These are phyloP conservation scores for Solanum habrochaites DNA, from an alignment of 257 asterid species.

Conservation along the genomic window DNA sequence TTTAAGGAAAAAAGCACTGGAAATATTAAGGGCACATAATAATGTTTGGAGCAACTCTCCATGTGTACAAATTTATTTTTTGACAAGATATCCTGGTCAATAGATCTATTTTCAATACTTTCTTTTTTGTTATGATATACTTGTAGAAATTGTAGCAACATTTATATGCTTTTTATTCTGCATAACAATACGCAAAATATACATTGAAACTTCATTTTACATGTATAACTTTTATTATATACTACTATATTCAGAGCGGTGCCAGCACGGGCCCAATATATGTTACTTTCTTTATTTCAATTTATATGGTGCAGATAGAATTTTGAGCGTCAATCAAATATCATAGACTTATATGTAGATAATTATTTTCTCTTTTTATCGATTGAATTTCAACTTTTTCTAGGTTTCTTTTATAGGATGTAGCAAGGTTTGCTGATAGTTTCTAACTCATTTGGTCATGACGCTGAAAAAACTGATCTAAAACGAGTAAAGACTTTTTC, in stretches of 20 bases:
- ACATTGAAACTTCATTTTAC: not conserved
- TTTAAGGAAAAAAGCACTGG: conserved; percentile 68
- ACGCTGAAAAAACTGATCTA: not conserved
- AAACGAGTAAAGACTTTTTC: not conserved
- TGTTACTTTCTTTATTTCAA: too few relatives aligned
- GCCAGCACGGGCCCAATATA: not conserved
- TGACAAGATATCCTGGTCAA: conserved; percentile 38
- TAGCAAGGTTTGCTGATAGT: not conserved
- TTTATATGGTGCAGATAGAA: not conserved
- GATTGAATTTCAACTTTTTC: not conserved
- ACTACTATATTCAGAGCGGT: not conserved
- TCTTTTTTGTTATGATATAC: not conserved
- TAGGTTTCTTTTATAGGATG: not conserved
- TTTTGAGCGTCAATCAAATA: not conserved
- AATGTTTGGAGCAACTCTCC: conserved; percentile 69
- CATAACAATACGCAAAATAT: not conserved
- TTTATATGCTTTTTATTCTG: not conserved
- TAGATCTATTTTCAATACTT: not conserved
- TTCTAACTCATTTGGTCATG: not conserved
- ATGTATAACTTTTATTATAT: not conserved
- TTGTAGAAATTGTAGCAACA: not conserved
- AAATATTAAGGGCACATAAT: conserved; percentile 61
- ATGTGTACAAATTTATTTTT: conserved; percentile 69
- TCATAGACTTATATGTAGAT: not conserved
- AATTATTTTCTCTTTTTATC: not conserved